Conservation (phyloP, 441 rosid species). For the Gossypium schwendimanii region DNA sequence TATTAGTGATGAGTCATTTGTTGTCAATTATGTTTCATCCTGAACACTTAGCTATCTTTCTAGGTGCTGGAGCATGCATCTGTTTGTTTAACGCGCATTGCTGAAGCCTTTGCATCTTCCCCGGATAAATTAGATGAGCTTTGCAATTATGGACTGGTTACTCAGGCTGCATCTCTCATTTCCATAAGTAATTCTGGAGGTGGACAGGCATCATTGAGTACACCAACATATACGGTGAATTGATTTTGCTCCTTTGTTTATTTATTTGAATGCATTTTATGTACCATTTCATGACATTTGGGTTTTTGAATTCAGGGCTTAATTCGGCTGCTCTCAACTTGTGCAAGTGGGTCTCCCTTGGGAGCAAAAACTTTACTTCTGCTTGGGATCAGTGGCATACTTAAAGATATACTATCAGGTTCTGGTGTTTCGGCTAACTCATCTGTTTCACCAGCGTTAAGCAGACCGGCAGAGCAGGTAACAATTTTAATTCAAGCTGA, state of each 20-base stretch:
- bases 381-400: slow-evolving; percentile 86
- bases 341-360: slow-evolving; percentile 93
- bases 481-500: not conserved
- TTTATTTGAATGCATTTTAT: slow-evolving; percentile 5
- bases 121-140: slow-evolving; percentile 88
- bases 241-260: not conserved
- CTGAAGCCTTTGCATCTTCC: slow-evolving; percentile 86
- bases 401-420: slow-evolving; percentile 81
- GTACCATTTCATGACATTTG: slow-evolving; percentile 23
- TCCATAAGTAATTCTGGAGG: slow-evolving; percentile 85
- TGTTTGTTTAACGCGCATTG: slow-evolving; percentile 91
- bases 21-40: not conserved
- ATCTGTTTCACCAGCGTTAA: slow-evolving; percentile 79
- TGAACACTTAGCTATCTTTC: slow-evolving; percentile 18
- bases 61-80: slow-evolving; percentile 98
- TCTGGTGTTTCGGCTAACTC: slow-evolving; percentile 76
- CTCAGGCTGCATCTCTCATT: slow-evolving; percentile 89
- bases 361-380: slow-evolving; percentile 88
- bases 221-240: slow-evolving; percentile 86
- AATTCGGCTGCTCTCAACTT: slow-evolving; percentile 84
- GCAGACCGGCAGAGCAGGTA: slow-evolving; percentile 97
- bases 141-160: slow-evolving; percentile 89
- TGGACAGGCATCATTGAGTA: slow-evolving; percentile 90
- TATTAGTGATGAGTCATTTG: not conserved
- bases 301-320: slow-evolving; percentile 57